phyloP scores from a whole-genome alignment of 2,329 filamentous ascomycete genomes.

The Penicillium oxalicum region DNA sequence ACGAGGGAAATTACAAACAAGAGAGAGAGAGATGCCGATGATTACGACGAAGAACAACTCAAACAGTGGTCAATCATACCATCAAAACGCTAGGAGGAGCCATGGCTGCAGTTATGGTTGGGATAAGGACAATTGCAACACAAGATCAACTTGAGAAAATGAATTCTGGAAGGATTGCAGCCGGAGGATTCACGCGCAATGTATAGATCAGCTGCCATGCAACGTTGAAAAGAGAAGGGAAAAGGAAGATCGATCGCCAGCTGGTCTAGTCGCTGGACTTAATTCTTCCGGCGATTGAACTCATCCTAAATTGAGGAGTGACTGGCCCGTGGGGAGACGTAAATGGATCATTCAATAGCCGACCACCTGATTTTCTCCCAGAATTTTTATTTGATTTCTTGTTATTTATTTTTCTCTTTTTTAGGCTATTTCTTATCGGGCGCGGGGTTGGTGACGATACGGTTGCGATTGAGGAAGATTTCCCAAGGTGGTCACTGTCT shows the following conservation, averaged over 20 bases:
- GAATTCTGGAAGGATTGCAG: neutral
- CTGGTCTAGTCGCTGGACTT: constrained; percentile 14
- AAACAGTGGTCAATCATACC: constrained; percentile 40
- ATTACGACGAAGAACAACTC: too few species aligned
- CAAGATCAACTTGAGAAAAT: neutral
- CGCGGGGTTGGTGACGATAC: neutral
- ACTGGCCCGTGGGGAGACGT: too few species aligned
- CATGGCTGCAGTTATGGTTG: constrained; percentile 33
- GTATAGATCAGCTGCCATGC: neutral
- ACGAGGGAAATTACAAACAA: too few species aligned
- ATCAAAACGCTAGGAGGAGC: constrained; percentile 63
- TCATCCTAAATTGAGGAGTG: neutral
- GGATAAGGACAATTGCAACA: too few species aligned
- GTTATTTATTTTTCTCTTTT: too few species aligned
- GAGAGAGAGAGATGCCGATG: too few species aligned
- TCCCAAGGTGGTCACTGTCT: too few species aligned
- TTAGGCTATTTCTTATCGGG: constrained; percentile 14
- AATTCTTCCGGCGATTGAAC: constrained; percentile 25
- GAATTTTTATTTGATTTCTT: too few species aligned
- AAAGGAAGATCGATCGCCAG: neutral
- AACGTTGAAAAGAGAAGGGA: constrained; percentile 7
- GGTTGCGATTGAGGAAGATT: neutral
- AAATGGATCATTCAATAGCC: constrained; percentile 21
- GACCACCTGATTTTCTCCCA: constrained; percentile 3
- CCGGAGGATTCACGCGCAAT: neutral